Percentiles rank a stretch among this genome's conserved stretches.
Conservation (phyloP, 495 filamentous ascomycete species). For the Penicillium canariense region DNA sequence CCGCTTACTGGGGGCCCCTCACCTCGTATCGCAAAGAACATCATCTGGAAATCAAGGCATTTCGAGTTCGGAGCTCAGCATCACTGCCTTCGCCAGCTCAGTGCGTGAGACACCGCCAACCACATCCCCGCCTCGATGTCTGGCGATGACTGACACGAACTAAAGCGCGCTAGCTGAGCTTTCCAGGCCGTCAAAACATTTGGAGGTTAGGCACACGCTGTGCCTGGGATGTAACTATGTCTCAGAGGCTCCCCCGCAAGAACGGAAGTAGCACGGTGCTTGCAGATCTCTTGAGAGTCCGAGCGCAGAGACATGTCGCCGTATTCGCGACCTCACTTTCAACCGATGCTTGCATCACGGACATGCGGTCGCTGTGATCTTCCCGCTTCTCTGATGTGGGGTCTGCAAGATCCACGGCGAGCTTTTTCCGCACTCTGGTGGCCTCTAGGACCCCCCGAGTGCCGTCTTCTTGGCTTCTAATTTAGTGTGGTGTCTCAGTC, state of each 20-base stretch:
- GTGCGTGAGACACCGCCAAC: conserved; percentile 20
- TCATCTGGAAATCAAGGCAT: background rate
- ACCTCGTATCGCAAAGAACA: background rate
- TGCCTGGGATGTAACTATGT: conserved; percentile 28
- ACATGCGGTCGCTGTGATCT: background rate
- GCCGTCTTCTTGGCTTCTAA: background rate
- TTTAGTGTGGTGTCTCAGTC: background rate
- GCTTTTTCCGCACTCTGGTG: background rate
- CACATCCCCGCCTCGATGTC: background rate
- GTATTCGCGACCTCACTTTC: background rate
- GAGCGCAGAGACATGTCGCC: background rate
- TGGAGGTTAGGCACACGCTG: background rate
- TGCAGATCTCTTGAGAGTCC: background rate
- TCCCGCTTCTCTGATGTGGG: background rate
- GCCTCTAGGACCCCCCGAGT: background rate
- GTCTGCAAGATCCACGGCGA: background rate
- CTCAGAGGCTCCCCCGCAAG: conserved; percentile 18
- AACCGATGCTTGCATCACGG: background rate
- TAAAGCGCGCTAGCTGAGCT: no score
- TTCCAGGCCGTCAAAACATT: background rate
- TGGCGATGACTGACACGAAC: conserved; percentile 9
- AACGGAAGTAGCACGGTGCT: conserved; percentile 1
- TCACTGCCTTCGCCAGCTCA: background rate
- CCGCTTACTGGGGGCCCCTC: background rate
- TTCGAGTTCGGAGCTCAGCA: background rate